Percentiles rank a stretch among this genome's conserved stretches.
Conservation (phyloP, 2,329 filamentous ascomycete species). For the Colletotrichum plurivorum region DNA sequence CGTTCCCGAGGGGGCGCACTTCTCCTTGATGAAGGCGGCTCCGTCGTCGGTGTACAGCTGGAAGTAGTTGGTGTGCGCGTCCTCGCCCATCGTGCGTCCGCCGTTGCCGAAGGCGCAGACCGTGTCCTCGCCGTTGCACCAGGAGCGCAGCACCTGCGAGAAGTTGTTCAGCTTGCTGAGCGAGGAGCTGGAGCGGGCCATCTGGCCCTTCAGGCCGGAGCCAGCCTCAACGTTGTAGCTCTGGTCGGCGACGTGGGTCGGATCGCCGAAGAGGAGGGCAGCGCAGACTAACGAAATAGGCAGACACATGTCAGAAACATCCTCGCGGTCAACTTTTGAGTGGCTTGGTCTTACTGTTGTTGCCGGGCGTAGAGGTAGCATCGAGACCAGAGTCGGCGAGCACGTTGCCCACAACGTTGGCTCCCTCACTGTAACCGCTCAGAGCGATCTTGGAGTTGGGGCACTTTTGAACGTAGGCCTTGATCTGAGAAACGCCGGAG, state of each 20-base stretch:
- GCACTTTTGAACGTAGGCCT: slow-evolving; percentile 54
- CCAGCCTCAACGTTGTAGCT: slow-evolving; percentile 51
- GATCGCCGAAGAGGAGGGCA: slow-evolving; percentile 51
- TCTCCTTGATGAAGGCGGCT: slow-evolving; percentile 38
- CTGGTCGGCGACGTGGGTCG: slow-evolving; percentile 51
- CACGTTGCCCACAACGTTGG: slow-evolving; percentile 54
- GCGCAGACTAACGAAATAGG: slow-evolving; percentile 46
- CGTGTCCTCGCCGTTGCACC: slow-evolving; percentile 54
- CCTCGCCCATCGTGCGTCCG: slow-evolving; percentile 41
- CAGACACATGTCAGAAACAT: not conserved
- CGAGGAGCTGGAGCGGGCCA: slow-evolving; percentile 30
- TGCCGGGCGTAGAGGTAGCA: slow-evolving; percentile 46
- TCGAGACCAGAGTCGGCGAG: slow-evolving; percentile 49
- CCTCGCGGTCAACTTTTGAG: not conserved
- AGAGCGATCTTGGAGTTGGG: slow-evolving; percentile 56
- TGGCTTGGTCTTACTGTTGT: slow-evolving; percentile 47
- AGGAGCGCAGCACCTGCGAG: slow-evolving; percentile 45
- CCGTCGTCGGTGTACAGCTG: slow-evolving; percentile 35
- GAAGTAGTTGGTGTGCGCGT: slow-evolving; percentile 53
- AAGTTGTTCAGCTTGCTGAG: slow-evolving; percentile 32
- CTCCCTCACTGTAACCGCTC: slow-evolving; percentile 58
- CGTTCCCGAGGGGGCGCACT: slow-evolving; percentile 24
- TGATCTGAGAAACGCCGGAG: slow-evolving; percentile 54
- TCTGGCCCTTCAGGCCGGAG: slow-evolving; percentile 32
- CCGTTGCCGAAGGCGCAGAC: slow-evolving; percentile 54